These are phyloP conservation scores for Exophiala sideris DNA, from an alignment of 2,329 filamentous ascomycete genomes.

Conservation along the genomic window DNA sequence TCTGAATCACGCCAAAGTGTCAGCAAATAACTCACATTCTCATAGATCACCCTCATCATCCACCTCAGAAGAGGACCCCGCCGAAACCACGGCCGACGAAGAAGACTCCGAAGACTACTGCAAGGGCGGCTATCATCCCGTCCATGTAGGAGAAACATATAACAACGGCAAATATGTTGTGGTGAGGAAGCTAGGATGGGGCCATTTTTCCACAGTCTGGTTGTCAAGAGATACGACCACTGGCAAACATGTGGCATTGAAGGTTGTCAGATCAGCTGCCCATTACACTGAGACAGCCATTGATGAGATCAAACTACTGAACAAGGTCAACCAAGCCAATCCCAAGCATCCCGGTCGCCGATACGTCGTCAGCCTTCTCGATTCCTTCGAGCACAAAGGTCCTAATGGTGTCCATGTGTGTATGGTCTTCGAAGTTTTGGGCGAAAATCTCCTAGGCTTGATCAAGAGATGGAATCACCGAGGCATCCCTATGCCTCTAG, in stretches of 20 bases:
- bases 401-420: conserved; percentile 95
- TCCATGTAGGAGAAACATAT: conserved; percentile 91
- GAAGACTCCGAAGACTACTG: conserved; percentile 99
- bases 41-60: conserved; percentile 73
- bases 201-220: conserved; percentile 98
- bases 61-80: conserved; percentile 70
- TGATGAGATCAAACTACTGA: conserved; percentile 97
- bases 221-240: conserved; percentile 77
- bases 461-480: conserved; percentile 99
- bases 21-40: conserved; percentile 53
- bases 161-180: conserved; percentile 97
- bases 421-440: conserved; percentile 98
- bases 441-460: conserved; percentile 87
- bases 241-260: conserved; percentile 92
- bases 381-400: conserved; percentile 96
- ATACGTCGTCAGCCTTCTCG: conserved; percentile 92
- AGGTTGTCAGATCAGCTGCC: conserved; percentile 93
- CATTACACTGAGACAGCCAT: conserved; percentile 99
- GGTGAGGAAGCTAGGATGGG: conserved; percentile 95
- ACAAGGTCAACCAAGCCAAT: conserved; percentile 93
- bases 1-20: conserved; percentile 41
- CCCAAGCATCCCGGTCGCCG: conserved; percentile 89
- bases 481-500: conserved; percentile 91
- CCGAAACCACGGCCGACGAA: conserved; percentile 93
- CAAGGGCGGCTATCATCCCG: conserved; percentile 97